These are phyloP conservation scores for Coemansia sp. DNA, from an alignment of 192 early-diverging fungal species.

Conservation along the genomic window DNA sequence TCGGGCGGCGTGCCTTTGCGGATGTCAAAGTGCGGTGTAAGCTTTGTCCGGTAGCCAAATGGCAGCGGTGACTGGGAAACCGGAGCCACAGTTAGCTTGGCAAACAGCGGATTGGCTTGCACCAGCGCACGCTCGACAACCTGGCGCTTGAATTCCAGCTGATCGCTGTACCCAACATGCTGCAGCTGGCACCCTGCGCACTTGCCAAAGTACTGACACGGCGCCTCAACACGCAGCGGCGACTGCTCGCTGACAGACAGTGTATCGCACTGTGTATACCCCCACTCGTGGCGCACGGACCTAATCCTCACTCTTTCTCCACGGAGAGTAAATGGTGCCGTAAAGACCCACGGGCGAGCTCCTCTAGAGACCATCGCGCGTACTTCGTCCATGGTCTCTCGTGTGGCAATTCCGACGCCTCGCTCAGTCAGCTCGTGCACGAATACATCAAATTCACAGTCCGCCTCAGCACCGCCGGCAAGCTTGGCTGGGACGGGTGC, in stretches of 20 bases:
- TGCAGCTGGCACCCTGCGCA: conserved; percentile 71
- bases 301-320: conserved; percentile 43
- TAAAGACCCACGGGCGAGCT: conserved; percentile 45
- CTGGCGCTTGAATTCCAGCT: conserved; percentile 62
- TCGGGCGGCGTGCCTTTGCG: conserved; percentile 53
- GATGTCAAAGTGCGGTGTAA: conserved; percentile 68
- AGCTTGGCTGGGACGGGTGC: conserved; percentile 47
- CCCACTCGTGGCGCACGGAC: conserved; percentile 53
- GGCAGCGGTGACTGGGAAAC: conserved; percentile 60
- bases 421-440: conserved; percentile 50
- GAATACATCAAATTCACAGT: conserved; percentile 43
- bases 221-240: conserved; percentile 49
- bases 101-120: conserved; percentile 50
- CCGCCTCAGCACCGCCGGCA: conserved; percentile 20
- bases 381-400: conserved; percentile 32
- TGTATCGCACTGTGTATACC: conserved; percentile 51
- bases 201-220: conserved; percentile 62
- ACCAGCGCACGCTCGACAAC: conserved; percentile 60
- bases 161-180: conserved; percentile 62
- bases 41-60: conserved; percentile 67
- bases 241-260: conserved; percentile 29
- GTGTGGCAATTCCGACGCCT: conserved; percentile 45
- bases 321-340: conserved; percentile 39
- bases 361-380: conserved; percentile 23
- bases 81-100: conserved; percentile 41